Evolutionary conservation across 192 early-diverging fungal species (phyloP).

Genomic region (Mortierella antarctica): DNA sequence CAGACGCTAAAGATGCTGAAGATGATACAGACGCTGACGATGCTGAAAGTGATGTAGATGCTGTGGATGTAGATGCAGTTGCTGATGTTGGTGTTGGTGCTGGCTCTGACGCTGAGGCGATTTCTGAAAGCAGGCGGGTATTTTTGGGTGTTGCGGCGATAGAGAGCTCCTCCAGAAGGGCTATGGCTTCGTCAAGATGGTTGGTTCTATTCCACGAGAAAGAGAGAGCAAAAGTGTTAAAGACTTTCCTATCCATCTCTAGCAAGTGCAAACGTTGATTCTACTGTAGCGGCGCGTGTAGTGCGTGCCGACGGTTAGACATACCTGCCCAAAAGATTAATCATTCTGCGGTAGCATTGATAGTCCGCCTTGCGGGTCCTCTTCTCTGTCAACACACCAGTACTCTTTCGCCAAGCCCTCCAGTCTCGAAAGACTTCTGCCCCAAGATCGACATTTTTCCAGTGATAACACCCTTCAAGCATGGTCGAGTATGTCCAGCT

Average conservation of each 20-base stretch:
- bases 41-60: not conserved
- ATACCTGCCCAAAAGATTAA: conserved; percentile 72
- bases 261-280: not conserved
- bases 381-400: conserved; percentile 36
- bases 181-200: conserved; percentile 45
- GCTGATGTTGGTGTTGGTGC: not conserved
- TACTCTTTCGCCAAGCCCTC: conserved; percentile 65
- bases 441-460: conserved; percentile 67
- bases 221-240: not conserved
- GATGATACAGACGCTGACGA: conserved; percentile 5
- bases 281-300: not conserved
- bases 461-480: conserved; percentile 70
- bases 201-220: conserved; percentile 21
- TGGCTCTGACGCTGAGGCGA: conserved; percentile 8
- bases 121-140: conserved; percentile 44
- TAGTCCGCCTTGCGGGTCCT: conserved; percentile 65
- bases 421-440: conserved; percentile 77
- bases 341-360: conserved; percentile 67
- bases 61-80: not conserved
- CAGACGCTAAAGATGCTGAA: not conserved
- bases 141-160: conserved; percentile 48
- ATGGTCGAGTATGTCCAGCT: conserved; percentile 71
- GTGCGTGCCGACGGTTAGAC: not conserved
- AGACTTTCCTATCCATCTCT: not conserved
- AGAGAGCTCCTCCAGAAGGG: conserved; percentile 39